phyloP scores from a whole-genome alignment of 192 early-diverging fungal genomes.

The Linnemannia elongata region DNA sequence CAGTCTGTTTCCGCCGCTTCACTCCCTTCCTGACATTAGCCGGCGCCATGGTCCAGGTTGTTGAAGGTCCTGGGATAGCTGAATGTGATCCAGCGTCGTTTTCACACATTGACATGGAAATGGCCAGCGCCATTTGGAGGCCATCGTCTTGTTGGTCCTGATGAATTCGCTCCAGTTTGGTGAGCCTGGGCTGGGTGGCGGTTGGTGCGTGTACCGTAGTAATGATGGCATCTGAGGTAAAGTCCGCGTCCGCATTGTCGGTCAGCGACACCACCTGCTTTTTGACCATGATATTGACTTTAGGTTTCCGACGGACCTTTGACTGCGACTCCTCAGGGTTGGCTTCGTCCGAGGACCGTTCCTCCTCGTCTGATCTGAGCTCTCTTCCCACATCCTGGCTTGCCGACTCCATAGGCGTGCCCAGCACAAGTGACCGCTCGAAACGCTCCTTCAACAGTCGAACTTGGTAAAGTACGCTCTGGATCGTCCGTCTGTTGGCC shows the following conservation, averaged over 20 bases:
- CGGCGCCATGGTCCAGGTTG: conserved; percentile 22
- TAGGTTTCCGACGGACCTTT: neutral
- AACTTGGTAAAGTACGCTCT: conserved; percentile 42
- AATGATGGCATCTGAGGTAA: conserved; percentile 46
- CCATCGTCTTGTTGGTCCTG: conserved; percentile 46
- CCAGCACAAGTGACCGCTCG: conserved; percentile 33
- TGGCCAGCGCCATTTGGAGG: conserved; percentile 44
- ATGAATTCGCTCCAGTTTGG: conserved; percentile 14
- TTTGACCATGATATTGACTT: neutral
- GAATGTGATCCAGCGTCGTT: neutral
- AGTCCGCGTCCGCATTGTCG: conserved; percentile 34
- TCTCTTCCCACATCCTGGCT: neutral
- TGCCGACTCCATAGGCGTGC: conserved; percentile 10
- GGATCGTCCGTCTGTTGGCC: conserved; percentile 25
- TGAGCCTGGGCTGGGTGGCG: neutral
- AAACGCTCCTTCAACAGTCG: conserved; percentile 35
- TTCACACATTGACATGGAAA: conserved; percentile 32
- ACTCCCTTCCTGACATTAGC: neutral
- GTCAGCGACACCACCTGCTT: conserved; percentile 37
- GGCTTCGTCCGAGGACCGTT: neutral
- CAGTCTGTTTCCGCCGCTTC: conserved; percentile 22
- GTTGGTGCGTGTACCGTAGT: conserved; percentile 26
- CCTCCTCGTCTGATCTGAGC: neutral
- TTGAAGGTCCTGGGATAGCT: neutral
- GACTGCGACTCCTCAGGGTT: neutral